Evolutionary conservation across 495 filamentous ascomycete species (phyloP).

Genomic region (Penicillium soppii): DNA sequence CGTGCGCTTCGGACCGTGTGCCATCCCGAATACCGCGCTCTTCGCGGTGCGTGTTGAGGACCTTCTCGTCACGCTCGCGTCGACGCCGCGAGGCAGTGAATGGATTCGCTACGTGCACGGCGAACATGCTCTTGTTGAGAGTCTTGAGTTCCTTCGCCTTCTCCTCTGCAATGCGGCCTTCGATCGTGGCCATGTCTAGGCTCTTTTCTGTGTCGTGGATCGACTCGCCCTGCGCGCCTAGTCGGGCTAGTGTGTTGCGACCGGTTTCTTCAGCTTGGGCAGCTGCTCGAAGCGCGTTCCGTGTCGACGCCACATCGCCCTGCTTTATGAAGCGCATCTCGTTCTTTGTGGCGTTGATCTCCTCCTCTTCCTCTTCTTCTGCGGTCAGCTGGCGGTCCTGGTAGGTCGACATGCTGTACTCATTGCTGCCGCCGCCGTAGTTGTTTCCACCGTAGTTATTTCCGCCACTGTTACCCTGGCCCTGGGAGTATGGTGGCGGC

Average conservation of each 20-base stretch:
- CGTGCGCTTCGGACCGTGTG: slow-evolving; percentile 63
- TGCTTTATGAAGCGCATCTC: slow-evolving; percentile 76
- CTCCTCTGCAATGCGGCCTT: slow-evolving; percentile 70
- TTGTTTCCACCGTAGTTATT: slow-evolving; percentile 15
- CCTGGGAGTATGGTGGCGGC: slow-evolving; percentile 46
- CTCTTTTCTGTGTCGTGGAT: slow-evolving; percentile 77
- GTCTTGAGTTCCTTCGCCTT: slow-evolving; percentile 74
- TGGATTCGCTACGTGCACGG: slow-evolving; percentile 71
- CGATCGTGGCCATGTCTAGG: slow-evolving; percentile 64
- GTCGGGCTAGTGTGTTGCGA: slow-evolving; percentile 62
- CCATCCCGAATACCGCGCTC: slow-evolving; percentile 70
- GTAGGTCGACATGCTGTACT: slow-evolving; percentile 59
- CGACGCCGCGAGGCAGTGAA: slow-evolving; percentile 60
- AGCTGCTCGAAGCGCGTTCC: slow-evolving; percentile 65
- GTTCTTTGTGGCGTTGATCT: slow-evolving; percentile 65
- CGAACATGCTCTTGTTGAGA: slow-evolving; percentile 81
- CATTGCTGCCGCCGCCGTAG: slow-evolving; percentile 48
- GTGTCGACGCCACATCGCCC: slow-evolving; percentile 67
- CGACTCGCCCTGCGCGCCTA: slow-evolving; percentile 72
- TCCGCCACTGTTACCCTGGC: slow-evolving; percentile 6
- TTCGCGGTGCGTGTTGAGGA: slow-evolving; percentile 58
- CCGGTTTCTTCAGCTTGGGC: slow-evolving; percentile 72
- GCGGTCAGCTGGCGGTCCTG: slow-evolving; percentile 70
- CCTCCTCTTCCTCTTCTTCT: slow-evolving; percentile 69
- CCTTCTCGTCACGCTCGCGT: slow-evolving; percentile 57